Evolutionary conservation across 2,329 filamentous ascomycete species (phyloP), one percentile per base, ranked within the genome.

Genomic region (Malbranchea zuffiana): DNA sequence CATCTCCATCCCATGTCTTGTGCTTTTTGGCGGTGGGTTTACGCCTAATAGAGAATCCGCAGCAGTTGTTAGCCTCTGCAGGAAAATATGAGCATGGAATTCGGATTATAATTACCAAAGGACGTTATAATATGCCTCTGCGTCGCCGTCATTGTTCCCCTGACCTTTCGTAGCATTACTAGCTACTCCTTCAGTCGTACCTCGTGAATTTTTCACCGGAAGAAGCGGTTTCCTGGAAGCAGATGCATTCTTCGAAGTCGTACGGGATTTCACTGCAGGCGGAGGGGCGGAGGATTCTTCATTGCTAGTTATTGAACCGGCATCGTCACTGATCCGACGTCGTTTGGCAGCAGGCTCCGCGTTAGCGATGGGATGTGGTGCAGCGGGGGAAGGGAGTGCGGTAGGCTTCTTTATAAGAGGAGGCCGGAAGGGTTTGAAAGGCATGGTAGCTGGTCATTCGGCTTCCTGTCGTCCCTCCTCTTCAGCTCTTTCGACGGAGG

Each of bases 1-100:
- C 80, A 56, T 84, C 80, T 2, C 79, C 78, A 49, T 83, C 79
- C 78, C 80, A 84, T 4, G 77, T 83, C 54, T 83, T 83, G 56
- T 83, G 74, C 59, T 83, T 84, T 55, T 82, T 83, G 4, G 63
- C 71, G 0, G 77, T 81, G 35, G 70, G 72, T 54, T 80, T 82
- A 13, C 80, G 73, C 78, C 74, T 75, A 35, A 21, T 34, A 16
- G 18, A 6, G 12, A 12, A 32, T 19, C 2, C 24, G 12, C 30
- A 4, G 7, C 23, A 28, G 19, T 34, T 19, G 25, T 39, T 36
- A 39, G 32, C 27, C 27, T 37, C 31, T 25, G 35, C 20, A 18
- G 23, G 17, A 5, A 11, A 18, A 15, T 16, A 23, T 7, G 12
- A n/a, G 11, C 5, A 15, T n/a, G n/a, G n/a, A n/a, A 7, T 25